phyloP scores from a whole-genome alignment of 2,329 filamentous ascomycete genomes.

The Dothiorella sarmentorum region DNA sequence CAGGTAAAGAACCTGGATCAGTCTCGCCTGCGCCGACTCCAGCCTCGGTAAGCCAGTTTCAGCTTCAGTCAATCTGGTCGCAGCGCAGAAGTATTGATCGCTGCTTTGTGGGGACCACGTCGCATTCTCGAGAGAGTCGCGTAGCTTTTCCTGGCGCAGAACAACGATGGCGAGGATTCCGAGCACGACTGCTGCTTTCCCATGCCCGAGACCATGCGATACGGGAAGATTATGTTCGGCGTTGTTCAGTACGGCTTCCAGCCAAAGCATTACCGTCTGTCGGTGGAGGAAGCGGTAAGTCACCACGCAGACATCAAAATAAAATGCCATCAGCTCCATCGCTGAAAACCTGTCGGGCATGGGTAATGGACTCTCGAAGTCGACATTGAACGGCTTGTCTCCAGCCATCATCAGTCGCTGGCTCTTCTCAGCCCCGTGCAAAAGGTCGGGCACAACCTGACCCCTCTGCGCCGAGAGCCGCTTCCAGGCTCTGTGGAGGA shows the following conservation, averaged over 20 bases:
- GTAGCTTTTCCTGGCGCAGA: constrained; percentile 30
- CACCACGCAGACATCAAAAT: constrained; percentile 60
- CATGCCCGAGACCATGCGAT: constrained; percentile 40
- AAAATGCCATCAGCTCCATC: constrained; percentile 48
- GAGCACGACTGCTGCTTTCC: constrained; percentile 40
- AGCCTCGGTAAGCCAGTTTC: constrained; percentile 54
- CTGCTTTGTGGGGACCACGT: constrained; percentile 25
- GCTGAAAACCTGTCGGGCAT: constrained; percentile 41
- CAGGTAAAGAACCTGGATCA: constrained; percentile 58
- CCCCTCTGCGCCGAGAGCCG: constrained; percentile 56
- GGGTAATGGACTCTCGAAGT: constrained; percentile 26
- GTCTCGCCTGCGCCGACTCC: constrained; percentile 55
- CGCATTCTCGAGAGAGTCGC: constrained; percentile 21
- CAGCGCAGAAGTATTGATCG: constrained; percentile 44
- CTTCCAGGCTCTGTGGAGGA: constrained; percentile 66
- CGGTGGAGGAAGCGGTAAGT: constrained; percentile 58
- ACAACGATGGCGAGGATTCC: constrained; percentile 45
- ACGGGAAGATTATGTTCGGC: constrained; percentile 32
- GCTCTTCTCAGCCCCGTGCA: constrained; percentile 30
- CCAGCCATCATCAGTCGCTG: constrained; percentile 50
- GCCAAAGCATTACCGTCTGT: constrained; percentile 50
- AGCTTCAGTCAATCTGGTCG: constrained; percentile 42
- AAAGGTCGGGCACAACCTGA: constrained; percentile 22
- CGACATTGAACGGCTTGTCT: constrained; percentile 47
- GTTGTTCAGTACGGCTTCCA: constrained; percentile 21